Base-by-base conservation (phyloP, 2,329 filamentous ascomycete genomes). In the Phyllosticta citribraziliensis region DNA sequence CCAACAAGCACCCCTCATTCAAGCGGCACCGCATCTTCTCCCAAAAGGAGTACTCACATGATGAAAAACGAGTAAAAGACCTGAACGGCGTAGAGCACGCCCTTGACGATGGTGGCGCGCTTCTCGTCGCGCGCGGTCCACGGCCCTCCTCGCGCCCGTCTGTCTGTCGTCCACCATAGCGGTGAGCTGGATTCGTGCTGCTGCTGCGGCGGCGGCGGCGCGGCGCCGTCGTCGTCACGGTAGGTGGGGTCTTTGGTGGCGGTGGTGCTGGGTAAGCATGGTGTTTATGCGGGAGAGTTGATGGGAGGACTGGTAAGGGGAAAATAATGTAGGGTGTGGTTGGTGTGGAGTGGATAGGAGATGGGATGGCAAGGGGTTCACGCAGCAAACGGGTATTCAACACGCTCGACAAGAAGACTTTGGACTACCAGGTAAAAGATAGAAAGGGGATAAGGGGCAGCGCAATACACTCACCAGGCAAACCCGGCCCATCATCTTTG, bases 41-140 rank as follows among this genome's bases (percentile, higher is more conserved):
- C n/a, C n/a, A n/a, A n/a, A n/a, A n/a, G n/a, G n/a, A n/a, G n/a
- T n/a, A n/a, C 93, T 86, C 74, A 97, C 94, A 99, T 99, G 73
- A 99, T 92, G 82, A 99, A 97, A 71, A 99, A 97, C 55, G 92
- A 95, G 75, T 99, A 99, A 75, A 97, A 97, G 67, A 94, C 95
- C 79, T 99, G 94, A 57, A 94, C 75, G 20, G 87, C 93, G 78
- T 99, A 99, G 61, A 99, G 78, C 33, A 83, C 75, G 27, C 89
- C 89, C 80, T 96, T 93, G 74, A 90, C 78, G 64, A 95, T 72
- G 74, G 89, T 91, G 57, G 85, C 87, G 70, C 82, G 84, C 75
- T 85, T 83, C 73, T 84, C 83, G 65, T 83, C 79, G 51, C 60
- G 51, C 20, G 60, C 59, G 24, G 59, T 56, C 59, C 59, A 62